Base-by-base conservation (phyloP, 2,329 filamentous ascomycete genomes). In the Mycocentrospora acerina region DNA sequence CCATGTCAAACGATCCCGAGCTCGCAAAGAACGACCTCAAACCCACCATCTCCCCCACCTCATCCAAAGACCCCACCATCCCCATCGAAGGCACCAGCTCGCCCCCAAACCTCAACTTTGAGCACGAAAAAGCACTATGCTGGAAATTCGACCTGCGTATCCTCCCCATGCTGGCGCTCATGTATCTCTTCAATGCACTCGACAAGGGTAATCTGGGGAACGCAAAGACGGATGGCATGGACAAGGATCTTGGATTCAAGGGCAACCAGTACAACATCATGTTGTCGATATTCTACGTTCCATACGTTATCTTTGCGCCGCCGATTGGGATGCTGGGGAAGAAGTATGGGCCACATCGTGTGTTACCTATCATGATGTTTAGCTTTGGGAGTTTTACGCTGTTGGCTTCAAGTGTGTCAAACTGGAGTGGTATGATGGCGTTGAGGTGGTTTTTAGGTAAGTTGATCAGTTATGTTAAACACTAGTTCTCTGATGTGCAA, bases 281-380 rank as follows among this genome's bases (percentile, higher is more conserved):
- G 32, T 66, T 88, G 24, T 77, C 75, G 40, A 81, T 90, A 48
- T 90, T 90, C 72, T 90, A 86, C 64, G 73, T 89, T 6, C 85
- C 85, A 0, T 88, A 85, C 59, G 84, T 88, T 24, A 58, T 89
- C 3, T 85, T 82, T 37, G 84, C 82, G 2, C 83, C 82, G 0
- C 79, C 82, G 2, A 65, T 87, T 26, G 74, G 72, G 10, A 83
- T 88, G 68, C 58, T 85, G 4, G 84, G 83, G 37, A 88, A 86
- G 69, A 82, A 78, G 44, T 85, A 76, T 55, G 82, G 83, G 0
- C 80, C 84, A 0, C 74, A 79, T 39, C 71, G 77, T 13, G 80
- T 85, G 8, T 68, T 89, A 7, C 82, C 83, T 0, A 62, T 81
- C 32, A 77, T 86, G 65, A 88, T 88, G 84, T 75, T 83, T 47